Conservation (phyloP, 371 early-diverging fungal genomes). For the Mucor irregularis region DNA sequence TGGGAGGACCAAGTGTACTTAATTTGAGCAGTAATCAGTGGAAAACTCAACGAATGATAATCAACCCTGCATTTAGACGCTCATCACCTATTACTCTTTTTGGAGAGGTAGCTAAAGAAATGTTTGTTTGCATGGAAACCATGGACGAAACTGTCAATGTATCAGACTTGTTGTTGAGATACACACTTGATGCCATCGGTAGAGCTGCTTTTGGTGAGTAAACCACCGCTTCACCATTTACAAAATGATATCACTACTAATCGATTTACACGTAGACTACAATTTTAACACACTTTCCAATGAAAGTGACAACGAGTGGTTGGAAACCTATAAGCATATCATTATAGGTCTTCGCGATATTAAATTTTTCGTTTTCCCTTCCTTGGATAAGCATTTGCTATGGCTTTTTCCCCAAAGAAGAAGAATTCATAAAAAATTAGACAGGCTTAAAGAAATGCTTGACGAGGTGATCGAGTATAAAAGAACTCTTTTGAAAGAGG, state of each 20-base stretch:
- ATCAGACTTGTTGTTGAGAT: constrained; percentile 10
- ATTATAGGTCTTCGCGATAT: too few relatives aligned
- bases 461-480: constrained; percentile 37
- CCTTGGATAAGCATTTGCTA: constrained; percentile 30
- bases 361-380: constrained; percentile 45
- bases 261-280: too few relatives aligned
- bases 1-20: constrained; percentile 27
- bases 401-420: constrained; percentile 15
- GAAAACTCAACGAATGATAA: constrained; percentile 38
- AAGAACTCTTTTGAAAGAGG: constrained; percentile 23
- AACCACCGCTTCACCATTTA: too few relatives aligned
- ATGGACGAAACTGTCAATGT: constrained; percentile 1
- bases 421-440: constrained; percentile 15
- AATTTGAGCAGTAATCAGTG: constrained; percentile 32
- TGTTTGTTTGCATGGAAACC: constrained; percentile 21
- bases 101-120: constrained; percentile 15
- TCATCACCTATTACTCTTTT: constrained; percentile 30
- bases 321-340: constrained; percentile 20
- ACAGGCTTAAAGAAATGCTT: constrained; percentile 14
- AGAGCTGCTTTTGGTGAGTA: constrained; percentile 36
- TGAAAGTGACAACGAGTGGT: constrained; percentile 26
- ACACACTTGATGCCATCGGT: constrained; percentile 42
- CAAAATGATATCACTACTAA: too few relatives aligned
- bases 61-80: constrained; percentile 43
- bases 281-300: too few relatives aligned